phyloP scores from a whole-genome alignment of 148 eudicot genomes.

The Linanthus parryae region DNA sequence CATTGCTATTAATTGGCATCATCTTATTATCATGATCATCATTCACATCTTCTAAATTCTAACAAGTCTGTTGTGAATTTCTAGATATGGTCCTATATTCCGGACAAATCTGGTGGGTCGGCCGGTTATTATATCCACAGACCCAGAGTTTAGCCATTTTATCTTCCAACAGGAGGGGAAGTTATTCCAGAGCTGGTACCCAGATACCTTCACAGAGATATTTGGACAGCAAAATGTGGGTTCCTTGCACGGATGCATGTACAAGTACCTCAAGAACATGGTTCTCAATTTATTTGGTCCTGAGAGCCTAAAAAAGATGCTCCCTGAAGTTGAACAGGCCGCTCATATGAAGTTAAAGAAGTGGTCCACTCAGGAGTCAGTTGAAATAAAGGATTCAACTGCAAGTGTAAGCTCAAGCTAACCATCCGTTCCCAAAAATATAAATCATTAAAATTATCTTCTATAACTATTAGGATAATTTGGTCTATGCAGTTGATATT shows the following conservation, averaged over 20 bases:
- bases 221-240: slow-evolving; percentile 50
- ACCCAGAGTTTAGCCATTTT: slow-evolving; percentile 42
- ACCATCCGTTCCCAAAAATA: no score
- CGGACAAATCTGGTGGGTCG: slow-evolving; percentile 53
- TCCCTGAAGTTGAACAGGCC: slow-evolving; percentile 50
- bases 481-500: slow-evolving; percentile 45
- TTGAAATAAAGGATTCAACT: slow-evolving; percentile 56
- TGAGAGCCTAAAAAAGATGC: slow-evolving; percentile 53
- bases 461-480: not conserved
- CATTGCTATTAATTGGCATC: no score
- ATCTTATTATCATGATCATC: no score
- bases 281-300: slow-evolving; percentile 52
- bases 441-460: no score
- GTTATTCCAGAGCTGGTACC: slow-evolving; percentile 54
- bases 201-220: slow-evolving; percentile 51
- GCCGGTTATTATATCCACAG: slow-evolving; percentile 44
- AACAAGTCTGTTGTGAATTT: no score
- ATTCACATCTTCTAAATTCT: no score
- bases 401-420: slow-evolving; percentile 32
- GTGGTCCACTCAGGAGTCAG: slow-evolving; percentile 35
- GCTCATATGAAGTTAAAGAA: slow-evolving; percentile 26
- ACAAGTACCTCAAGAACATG: slow-evolving; percentile 63
- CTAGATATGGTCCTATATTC: slow-evolving; percentile 57
- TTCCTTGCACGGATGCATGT: slow-evolving; percentile 58
- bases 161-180: slow-evolving; percentile 56